Base-by-base conservation (phyloP, 805 yeast genomes). In the Yarrowia hollandica region DNA sequence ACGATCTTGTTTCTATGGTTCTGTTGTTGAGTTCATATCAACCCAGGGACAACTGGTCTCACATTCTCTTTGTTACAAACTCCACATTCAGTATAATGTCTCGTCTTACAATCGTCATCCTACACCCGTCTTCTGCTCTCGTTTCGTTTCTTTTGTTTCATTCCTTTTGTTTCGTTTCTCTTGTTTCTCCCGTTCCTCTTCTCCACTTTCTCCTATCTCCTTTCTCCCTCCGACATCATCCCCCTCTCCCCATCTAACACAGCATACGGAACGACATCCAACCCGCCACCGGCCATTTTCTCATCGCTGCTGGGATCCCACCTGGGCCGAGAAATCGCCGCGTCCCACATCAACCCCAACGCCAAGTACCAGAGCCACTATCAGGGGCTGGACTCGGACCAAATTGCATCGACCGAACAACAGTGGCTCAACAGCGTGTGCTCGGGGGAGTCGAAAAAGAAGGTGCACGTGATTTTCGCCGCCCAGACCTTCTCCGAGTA, bases 401-500 rank as follows among this genome's bases (percentile, higher is more conserved):
- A 52, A 64, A 33, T 30, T 50, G 18, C 65, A 62, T 21, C 66
- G 62, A 19, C 39, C 15, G 26, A 65, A 61, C 22, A 63, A 59
- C 25, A 60, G 44, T 34, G 62, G 55, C 60, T 35, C 66, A 66
- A 19, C 64, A 65, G 58, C 60, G 61, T 50, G 60, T 66, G 28
- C 61, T 63, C 41, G 16, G 67, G 50, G 34, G 39, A 61, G 18
- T 61, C 70, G 66, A 67, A 67, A 38, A 69, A 71, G 5, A 68
- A 68, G 35, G 65, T 70, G 12, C 66, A 63, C 34, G 67, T 67
- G 9, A 60, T 68, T n/a, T 67, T 68, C 60, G 71, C 70, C 4
- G 64, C 71, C 15, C 61, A 67, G 37, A 61, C 63, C 10, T 69
- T 71, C 69, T 55, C 63, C 11, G 65, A 64, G 57, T 66, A 66